phyloP scores from a whole-genome alignment of 495 filamentous ascomycete species.

The Saxophila tyrrhenica region DNA sequence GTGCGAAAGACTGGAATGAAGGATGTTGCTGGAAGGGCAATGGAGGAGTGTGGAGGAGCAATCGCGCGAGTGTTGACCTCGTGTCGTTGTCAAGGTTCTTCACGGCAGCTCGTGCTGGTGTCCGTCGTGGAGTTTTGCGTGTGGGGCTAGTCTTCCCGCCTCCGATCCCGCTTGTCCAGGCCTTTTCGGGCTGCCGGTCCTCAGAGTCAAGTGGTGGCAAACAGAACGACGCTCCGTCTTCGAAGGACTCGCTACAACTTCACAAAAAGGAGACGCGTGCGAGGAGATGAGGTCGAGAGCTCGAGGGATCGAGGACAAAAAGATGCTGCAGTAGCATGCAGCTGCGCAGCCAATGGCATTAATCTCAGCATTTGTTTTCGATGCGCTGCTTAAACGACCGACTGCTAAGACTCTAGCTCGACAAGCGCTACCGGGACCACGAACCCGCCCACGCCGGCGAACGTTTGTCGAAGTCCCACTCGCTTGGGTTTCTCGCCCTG shows the following conservation, averaged over 20 bases:
- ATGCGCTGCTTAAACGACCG: no score
- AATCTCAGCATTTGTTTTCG: background rate
- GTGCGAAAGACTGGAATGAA: background rate
- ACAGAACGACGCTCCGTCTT: background rate
- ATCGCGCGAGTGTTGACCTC: background rate
- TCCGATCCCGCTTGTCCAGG: no score
- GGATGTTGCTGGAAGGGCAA: background rate
- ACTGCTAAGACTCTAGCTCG: no score
- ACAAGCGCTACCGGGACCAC: no score
- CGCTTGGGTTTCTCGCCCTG: no score
- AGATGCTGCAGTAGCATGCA: background rate
- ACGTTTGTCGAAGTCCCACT: no score
- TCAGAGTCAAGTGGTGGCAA: no score
- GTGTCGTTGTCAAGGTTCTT: background rate
- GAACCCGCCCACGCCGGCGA: no score
- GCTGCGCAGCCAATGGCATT: background rate
- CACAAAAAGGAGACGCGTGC: background rate
- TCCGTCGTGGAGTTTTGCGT: no score
- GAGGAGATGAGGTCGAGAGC: background rate
- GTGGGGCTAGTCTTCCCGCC: background rate
- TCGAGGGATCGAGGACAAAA: background rate
- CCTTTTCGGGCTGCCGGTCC: no score
- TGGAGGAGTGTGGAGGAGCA: background rate
- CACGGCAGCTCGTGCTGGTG: no score
- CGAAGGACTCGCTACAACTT: background rate